Evolutionary conservation across 2,329 filamentous ascomycete species (phyloP).

Genomic region (Xylariaceae sp.): DNA sequence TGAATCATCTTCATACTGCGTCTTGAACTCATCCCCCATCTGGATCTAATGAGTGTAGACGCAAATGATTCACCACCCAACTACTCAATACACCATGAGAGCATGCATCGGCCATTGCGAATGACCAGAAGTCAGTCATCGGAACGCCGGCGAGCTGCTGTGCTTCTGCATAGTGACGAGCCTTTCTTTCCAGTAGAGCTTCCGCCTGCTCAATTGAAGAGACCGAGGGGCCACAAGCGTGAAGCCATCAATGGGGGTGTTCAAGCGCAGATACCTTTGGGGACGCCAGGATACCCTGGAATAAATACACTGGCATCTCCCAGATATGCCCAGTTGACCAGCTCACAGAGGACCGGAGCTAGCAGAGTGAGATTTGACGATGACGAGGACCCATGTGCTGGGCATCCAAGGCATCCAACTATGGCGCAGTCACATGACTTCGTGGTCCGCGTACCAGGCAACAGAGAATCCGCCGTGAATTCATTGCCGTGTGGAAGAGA

Average conservation of each 20-base stretch:
- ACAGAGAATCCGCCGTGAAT: constrained; percentile 2
- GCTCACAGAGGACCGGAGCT: neutral
- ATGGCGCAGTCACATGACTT: constrained; percentile 5
- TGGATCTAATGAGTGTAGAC: constrained; percentile 11
- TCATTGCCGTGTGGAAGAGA: constrained; percentile 2
- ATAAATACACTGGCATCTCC: neutral
- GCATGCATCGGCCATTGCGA: constrained; percentile 3
- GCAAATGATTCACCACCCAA: constrained; percentile 6
- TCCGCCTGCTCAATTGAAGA: neutral
- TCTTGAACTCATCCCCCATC: neutral
- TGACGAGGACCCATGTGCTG: neutral
- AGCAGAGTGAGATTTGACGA: constrained; percentile 7
- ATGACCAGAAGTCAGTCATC: neutral
- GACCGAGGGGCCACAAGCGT: neutral
- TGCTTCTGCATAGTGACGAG: neutral
- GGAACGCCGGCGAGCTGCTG: neutral
- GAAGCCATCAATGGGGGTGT: neutral
- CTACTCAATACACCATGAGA: constrained; percentile 1
- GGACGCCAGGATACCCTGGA: constrained; percentile 3
- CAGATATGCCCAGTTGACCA: neutral
- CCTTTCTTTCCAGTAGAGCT: neutral
- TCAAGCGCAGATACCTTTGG: neutral
- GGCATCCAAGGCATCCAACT: constrained; percentile 4
- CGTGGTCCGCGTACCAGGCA: constrained; percentile 5
- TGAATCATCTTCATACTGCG: constrained; percentile 1